These are phyloP conservation scores for Pythium aquatile DNA, from an alignment of 352 stramenopile genomes.

Conservation along the genomic window DNA sequence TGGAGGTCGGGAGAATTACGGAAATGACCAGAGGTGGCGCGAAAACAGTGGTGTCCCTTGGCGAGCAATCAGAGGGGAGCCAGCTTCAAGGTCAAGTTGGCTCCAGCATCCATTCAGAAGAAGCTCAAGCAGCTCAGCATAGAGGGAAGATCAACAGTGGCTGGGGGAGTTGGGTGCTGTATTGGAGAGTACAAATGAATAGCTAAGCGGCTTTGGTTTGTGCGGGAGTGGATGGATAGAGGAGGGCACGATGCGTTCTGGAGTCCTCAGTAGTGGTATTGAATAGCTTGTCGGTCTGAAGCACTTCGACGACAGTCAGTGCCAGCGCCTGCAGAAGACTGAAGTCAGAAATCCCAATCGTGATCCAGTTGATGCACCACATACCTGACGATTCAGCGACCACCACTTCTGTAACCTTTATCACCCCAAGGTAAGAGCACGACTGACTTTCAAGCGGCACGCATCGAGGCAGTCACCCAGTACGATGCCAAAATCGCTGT, in stretches of 20 bases:
- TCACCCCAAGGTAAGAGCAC: not conserved
- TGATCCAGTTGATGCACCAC: too few relatives aligned
- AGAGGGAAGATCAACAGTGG: too few relatives aligned
- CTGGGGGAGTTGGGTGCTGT: not conserved
- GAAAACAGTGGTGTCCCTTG: not conserved
- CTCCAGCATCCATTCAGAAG: not conserved
- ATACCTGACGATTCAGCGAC: not conserved
- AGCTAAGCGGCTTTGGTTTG: not conserved
- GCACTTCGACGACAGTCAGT: too few relatives aligned
- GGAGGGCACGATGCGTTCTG: too few relatives aligned
- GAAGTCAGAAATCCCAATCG: too few relatives aligned
- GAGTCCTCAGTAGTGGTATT: too few relatives aligned
- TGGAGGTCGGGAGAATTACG: not conserved
- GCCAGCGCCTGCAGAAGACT: too few relatives aligned
- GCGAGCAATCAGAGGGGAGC: not conserved
- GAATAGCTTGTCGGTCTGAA: too few relatives aligned
- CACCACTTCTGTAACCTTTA: too few relatives aligned
- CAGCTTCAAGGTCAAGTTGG: slow-evolving; percentile 1
- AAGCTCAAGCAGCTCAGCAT: too few relatives aligned
- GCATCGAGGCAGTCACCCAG: not conserved
- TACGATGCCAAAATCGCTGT: slow-evolving; percentile 17
- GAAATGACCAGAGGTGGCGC: not conserved
- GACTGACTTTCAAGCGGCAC: slow-evolving; percentile 1
- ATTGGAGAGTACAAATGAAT: not conserved
- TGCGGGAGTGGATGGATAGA: too few relatives aligned